Base-by-base conservation (phyloP, 2,329 filamentous ascomycete genomes). In the Byssothecium circinans region DNA sequence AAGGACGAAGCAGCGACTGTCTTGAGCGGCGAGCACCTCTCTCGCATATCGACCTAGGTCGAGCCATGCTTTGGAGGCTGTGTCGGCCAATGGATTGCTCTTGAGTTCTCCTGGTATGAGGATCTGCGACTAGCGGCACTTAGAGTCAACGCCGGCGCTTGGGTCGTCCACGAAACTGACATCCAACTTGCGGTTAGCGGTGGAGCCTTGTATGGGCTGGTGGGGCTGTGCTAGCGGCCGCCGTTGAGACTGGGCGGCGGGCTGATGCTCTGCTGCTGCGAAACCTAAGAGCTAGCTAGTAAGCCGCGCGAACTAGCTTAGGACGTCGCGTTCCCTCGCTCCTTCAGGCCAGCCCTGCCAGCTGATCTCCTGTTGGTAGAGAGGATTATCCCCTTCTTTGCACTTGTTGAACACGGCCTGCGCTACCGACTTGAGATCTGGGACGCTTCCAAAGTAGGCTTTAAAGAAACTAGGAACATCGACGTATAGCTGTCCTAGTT, bases 101-200 rank as follows among this genome's bases (percentile, higher is more conserved):
- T 77, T 77, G 15, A 79, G 62, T 56, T 78, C 74, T 50, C 75
- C 70, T 3, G 70, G 68, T 29, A 79, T 57, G 7, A 78, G 66
- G 41, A 80, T 73, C 33, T 76, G 65, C 4, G 63, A 70, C 74
- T 62, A 78, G 49, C 68, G 56, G 49, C 34, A 57, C 33, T 54
- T 60, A 3, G 48, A 56, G 47, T 55, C 34, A 4, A 47, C 46
- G 45, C 52, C 43, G 25, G 58, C 54, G 42, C 47, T 56, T 37
- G 32, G 45, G 47, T 56, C 42, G 43, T 63, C 53, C 38, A 58
- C 53, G 43, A 63, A 60, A 47, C 58, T 50, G 45, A 63, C 42
- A 45, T 64, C 57, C 44, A 64, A 49, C 52, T 61, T 60, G 41
- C 57, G 49, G 45, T 58, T 43, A 15, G 58, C 57, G 15, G 52